Evolutionary conservation across 208 protist species (phyloP).

Genomic region (Novymonas esmeraldas): DNA sequence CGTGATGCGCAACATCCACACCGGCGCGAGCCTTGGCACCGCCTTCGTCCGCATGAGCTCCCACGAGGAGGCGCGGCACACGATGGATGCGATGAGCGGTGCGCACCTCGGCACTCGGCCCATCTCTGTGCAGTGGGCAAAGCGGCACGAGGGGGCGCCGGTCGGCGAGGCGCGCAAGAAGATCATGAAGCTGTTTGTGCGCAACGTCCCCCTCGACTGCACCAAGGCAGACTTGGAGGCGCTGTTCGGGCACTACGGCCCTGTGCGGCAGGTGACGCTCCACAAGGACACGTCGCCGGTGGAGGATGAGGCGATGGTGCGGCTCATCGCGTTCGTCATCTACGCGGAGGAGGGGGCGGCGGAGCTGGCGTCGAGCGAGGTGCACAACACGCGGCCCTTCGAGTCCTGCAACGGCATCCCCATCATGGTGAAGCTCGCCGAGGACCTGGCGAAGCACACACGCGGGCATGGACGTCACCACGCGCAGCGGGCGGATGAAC

Average conservation of each 20-base stretch:
- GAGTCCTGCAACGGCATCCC: constrained; percentile 37
- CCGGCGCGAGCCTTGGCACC: constrained; percentile 60
- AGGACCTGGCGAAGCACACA: constrained; percentile 25
- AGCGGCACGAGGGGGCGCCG: constrained; percentile 64
- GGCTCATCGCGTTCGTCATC: constrained; percentile 48
- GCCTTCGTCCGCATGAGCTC: constrained; percentile 69
- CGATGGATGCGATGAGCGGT: constrained; percentile 32
- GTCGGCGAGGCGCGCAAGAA: constrained; percentile 66
- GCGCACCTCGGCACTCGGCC: constrained; percentile 10
- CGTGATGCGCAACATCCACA: constrained; percentile 79
- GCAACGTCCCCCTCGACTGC: constrained; percentile 70
- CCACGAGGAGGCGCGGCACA: constrained; percentile 38
- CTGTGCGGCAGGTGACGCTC: constrained; percentile 58
- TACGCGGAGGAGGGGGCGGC: constrained; percentile 54
- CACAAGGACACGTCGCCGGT: constrained; percentile 70
- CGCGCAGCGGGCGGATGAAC: not conserved
- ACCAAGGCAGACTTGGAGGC: constrained; percentile 30
- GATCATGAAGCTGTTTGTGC: constrained; percentile 86
- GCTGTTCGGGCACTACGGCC: constrained; percentile 53
- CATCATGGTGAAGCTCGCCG: constrained; percentile 54
- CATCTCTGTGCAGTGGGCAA: constrained; percentile 77
- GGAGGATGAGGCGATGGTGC: constrained; percentile 18
- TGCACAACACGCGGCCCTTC: constrained; percentile 62
- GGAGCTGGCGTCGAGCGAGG: constrained; percentile 34
- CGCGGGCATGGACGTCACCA: constrained; percentile 4